Evolutionary conservation across 805 yeast genomes (phyloP).

Genomic region (Kluyveromyces lactis): DNA sequence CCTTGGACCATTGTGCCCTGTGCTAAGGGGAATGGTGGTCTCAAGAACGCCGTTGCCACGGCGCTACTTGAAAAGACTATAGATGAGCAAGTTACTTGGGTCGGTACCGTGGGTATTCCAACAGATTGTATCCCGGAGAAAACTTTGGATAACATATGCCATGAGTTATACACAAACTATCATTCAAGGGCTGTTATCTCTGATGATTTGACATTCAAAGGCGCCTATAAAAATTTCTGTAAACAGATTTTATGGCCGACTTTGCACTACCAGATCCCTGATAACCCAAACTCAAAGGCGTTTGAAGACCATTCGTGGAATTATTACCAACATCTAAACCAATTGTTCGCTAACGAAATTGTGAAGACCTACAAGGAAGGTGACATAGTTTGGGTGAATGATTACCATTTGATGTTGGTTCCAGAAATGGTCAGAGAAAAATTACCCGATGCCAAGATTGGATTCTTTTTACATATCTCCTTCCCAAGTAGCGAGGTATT

Average conservation of each 20-base stretch:
- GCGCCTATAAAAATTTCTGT: conserved; percentile 86
- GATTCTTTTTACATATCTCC: conserved; percentile 86
- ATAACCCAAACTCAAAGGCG: conserved; percentile 85
- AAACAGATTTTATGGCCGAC: conserved; percentile 97
- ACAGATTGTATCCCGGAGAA: conserved; percentile 65
- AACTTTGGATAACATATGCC: conserved; percentile 47
- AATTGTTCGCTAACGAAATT: conserved; percentile 68
- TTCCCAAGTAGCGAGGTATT: conserved; percentile 95
- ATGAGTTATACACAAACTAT: conserved; percentile 39
- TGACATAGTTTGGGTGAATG: conserved; percentile 88
- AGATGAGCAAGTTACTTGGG: conserved; percentile 48
- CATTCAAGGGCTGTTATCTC: conserved; percentile 61
- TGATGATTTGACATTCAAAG: conserved; percentile 73
- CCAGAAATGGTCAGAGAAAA: conserved; percentile 74
- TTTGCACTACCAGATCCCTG: conserved; percentile 88
- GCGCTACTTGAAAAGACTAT: conserved; percentile 39
- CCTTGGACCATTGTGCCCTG: conserved; percentile 71
- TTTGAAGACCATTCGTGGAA: conserved; percentile 96
- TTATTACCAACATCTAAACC: conserved; percentile 68
- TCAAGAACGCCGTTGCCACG: conserved; percentile 71
- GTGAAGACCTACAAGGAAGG: conserved; percentile 59
- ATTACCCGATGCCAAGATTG: conserved; percentile 79
- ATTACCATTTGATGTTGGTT: conserved; percentile 80
- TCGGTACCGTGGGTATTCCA: conserved; percentile 91
- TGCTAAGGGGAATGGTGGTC: conserved; percentile 77